phyloP scores from a whole-genome alignment of 2,329 filamentous ascomycete species.

The Ceratocystis smalleyi region DNA sequence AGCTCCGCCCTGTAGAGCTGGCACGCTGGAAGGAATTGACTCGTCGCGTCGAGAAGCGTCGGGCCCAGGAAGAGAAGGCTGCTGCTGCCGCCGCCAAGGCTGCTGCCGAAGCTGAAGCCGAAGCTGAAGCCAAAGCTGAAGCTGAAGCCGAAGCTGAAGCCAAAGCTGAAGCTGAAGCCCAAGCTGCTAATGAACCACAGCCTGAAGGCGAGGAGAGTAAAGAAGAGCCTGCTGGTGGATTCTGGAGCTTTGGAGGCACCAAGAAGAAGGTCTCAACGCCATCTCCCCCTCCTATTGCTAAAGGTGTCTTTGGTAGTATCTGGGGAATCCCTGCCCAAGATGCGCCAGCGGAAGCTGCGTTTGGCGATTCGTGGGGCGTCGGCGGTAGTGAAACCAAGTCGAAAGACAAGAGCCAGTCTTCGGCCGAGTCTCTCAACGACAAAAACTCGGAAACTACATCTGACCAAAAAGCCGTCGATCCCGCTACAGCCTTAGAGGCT shows the following conservation, averaged over 20 bases:
- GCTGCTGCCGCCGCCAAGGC: conserved; percentile 21
- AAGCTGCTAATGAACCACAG: conserved; percentile 22
- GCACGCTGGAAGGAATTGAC: conserved; percentile 29
- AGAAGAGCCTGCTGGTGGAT: not conserved
- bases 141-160: conserved; percentile 25
- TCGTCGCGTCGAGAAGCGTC: conserved; percentile 24
- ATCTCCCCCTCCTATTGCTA: not conserved
- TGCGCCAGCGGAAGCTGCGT: not conserved
- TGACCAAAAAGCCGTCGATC: conserved; percentile 3
- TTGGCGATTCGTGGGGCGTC: conserved; percentile 14
- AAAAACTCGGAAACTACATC: conserved; percentile 21
- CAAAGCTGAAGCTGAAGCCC: conserved; percentile 24
- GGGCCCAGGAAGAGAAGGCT: conserved; percentile 15
- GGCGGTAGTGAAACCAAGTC: not conserved
- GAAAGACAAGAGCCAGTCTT: conserved; percentile 7
- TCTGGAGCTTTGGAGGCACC: conserved; percentile 4
- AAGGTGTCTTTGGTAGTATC: conserved; percentile 8
- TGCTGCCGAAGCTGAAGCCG: conserved; percentile 19
- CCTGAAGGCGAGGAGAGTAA: not conserved
- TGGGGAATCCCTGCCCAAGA: conserved; percentile 9
- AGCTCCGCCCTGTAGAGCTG: conserved; percentile 31
- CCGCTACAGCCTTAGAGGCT: not conserved
- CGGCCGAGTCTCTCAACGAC: not conserved
- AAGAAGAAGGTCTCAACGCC: conserved; percentile 10
- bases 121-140: conserved; percentile 25